A percentile compares a stretch with the other conserved stretches of the same genome.
Evolutionary conservation across 495 filamentous ascomycete genomes (phyloP).

Genomic region (Aspergillus asperescens): DNA sequence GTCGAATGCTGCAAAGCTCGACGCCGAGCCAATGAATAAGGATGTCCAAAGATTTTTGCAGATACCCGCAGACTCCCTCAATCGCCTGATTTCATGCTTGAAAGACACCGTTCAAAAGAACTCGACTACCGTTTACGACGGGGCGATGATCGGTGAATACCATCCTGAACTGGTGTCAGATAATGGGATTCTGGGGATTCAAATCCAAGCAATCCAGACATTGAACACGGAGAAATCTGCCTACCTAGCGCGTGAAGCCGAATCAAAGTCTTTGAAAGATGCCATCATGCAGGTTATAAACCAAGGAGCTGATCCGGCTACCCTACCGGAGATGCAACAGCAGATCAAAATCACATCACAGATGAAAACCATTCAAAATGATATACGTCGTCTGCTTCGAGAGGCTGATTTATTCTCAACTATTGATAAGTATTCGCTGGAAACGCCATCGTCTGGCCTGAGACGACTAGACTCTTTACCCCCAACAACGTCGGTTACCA

Average conservation of each 20-base stretch:
- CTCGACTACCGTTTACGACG: conserved; percentile 35
- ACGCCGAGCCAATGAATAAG: conserved; percentile 15
- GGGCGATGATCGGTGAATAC: conserved; percentile 37
- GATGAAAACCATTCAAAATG: conserved; percentile 28
- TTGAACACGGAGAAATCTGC: conserved; percentile 27
- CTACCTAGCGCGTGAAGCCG: conserved; percentile 23
- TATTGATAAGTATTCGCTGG: conserved; percentile 8
- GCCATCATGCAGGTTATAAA: conserved; percentile 31
- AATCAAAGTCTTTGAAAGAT: conserved; percentile 31
- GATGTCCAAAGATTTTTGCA: conserved; percentile 30
- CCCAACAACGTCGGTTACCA: not conserved
- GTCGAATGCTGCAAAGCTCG: conserved; percentile 14
- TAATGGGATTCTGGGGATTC: conserved; percentile 31
- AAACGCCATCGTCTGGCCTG: not conserved
- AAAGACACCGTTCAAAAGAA: conserved; percentile 32
- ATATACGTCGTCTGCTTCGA: conserved; percentile 29
- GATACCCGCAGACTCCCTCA: conserved; percentile 21
- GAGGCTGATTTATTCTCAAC: conserved; percentile 18
- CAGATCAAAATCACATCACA: conserved; percentile 33
- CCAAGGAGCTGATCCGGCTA: conserved; percentile 32
- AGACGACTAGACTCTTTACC: not conserved
- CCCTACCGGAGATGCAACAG: conserved; percentile 33
- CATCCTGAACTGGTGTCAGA: conserved; percentile 31
- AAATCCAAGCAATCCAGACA: conserved; percentile 32
- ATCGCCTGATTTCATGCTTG: conserved; percentile 20